These are phyloP conservation scores for Xylaria grammica DNA, from an alignment of 495 filamentous ascomycete genomes.

Conservation along the genomic window DNA sequence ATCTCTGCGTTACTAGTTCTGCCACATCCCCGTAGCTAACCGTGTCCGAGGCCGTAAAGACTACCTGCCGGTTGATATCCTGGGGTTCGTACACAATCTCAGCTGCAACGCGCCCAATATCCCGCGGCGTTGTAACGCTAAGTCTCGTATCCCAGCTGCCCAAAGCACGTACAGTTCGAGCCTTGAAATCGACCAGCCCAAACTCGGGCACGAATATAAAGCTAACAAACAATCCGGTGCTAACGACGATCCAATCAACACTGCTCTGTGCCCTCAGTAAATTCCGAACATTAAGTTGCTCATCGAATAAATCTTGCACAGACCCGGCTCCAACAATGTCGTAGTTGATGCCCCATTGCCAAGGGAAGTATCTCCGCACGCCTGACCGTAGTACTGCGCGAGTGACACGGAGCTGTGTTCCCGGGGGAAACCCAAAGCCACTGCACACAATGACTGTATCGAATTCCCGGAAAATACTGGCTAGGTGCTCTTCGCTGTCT, in stretches of 20 bases:
- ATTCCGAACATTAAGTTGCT: slow-evolving; percentile 63
- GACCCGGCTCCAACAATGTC: slow-evolving; percentile 60
- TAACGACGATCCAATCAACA: slow-evolving; percentile 63
- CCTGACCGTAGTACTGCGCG: slow-evolving; percentile 55
- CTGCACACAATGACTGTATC: slow-evolving; percentile 60
- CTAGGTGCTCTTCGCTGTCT: slow-evolving; percentile 44
- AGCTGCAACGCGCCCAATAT: slow-evolving; percentile 64
- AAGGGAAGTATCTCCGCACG: slow-evolving; percentile 58
- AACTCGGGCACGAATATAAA: slow-evolving; percentile 65
- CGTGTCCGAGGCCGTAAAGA: slow-evolving; percentile 65
- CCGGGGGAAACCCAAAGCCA: slow-evolving; percentile 58
- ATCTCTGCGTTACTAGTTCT: slow-evolving; percentile 50
- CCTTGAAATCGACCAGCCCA: slow-evolving; percentile 56
- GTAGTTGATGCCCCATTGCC: slow-evolving; percentile 74
- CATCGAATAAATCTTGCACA: slow-evolving; percentile 63
- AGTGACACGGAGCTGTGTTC: slow-evolving; percentile 57
- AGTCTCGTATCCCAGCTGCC: slow-evolving; percentile 61
- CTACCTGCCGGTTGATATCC: slow-evolving; percentile 41
- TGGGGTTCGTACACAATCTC: slow-evolving; percentile 48
- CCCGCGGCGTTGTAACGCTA: slow-evolving; percentile 60
- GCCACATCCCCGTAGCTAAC: slow-evolving; percentile 58
- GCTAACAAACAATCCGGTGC: slow-evolving; percentile 67
- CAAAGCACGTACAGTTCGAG: slow-evolving; percentile 52
- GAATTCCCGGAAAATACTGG: slow-evolving; percentile 50
- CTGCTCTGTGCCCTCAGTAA: slow-evolving; percentile 52